Evolutionary conservation across 169 alveolate genomes (phyloP).

Genomic region (Cryptosporidium muris): DNA sequence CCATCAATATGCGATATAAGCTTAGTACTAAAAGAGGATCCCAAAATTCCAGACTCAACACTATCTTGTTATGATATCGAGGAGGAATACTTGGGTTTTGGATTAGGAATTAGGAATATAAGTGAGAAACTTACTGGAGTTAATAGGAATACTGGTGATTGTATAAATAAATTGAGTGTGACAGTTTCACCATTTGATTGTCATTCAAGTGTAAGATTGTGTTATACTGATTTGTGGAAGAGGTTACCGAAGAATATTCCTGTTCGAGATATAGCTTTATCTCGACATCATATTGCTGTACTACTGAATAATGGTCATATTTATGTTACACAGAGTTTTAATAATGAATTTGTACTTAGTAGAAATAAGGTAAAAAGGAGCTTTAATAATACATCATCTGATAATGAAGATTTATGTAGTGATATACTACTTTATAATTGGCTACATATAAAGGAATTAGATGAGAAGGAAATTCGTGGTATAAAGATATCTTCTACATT

Average conservation of each 20-base stretch:
- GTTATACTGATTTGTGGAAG: conserved; percentile 51
- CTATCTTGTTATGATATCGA: conserved; percentile 33
- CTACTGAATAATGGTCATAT: conserved; percentile 64
- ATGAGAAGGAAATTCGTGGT: conserved; percentile 54
- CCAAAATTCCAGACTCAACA: conserved; percentile 28
- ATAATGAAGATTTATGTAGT: conserved; percentile 16
- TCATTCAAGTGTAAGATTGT: conserved; percentile 8
- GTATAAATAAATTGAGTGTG: background rate
- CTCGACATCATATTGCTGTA: conserved; percentile 54
- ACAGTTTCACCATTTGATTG: background rate
- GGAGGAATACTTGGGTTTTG: conserved; percentile 66
- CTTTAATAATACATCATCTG: background rate
- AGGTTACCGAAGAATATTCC: conserved; percentile 58
- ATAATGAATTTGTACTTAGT: conserved; percentile 18
- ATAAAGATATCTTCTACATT: conserved; percentile 19
- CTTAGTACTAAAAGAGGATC: conserved; percentile 28
- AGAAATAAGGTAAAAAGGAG: background rate
- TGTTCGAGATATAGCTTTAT: conserved; percentile 56
- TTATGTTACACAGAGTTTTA: conserved; percentile 32
- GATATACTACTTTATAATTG: conserved; percentile 33
- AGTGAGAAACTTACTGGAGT: conserved; percentile 2
- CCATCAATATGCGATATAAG: conserved; percentile 47
- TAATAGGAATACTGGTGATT: background rate
- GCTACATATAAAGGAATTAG: conserved; percentile 50
- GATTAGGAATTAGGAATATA: conserved; percentile 10